Evolutionary conservation across 2,329 filamentous ascomycete species (phyloP), one percentile per base, ranked within the genome.

Genomic region (Colletotrichum tropicicola): DNA sequence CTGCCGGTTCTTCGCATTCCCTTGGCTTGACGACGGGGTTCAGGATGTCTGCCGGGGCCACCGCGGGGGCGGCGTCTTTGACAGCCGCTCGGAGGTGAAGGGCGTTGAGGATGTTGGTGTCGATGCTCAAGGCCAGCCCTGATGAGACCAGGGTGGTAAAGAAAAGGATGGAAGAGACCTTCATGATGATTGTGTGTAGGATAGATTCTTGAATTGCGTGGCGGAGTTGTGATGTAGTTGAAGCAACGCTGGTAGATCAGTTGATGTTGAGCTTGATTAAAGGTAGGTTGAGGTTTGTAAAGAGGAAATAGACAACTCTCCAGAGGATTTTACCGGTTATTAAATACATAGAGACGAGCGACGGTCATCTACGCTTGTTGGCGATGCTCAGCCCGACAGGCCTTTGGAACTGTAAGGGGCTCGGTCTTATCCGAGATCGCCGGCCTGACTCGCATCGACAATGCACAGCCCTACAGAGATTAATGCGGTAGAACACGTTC

Each of bases 1-100:
- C 57, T 5, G 48, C 48, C 7, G 57, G 57, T 39, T 60, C 57
- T 28, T 59, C 25, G 39, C 57, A 60, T 10, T 60, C 57, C 35
- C 48, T 52, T 7, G 57, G 39, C 1, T 21, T 39, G 17, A 60
- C 39, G 7, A 25, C 15, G 6, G 45, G 19, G 25, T 52, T 52
- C 23, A 52, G 6, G 8, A 52, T 37, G 25, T 59, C 56, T 32
- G 27, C 27, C 10, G 37, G 35, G 8, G 43, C 43, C 5, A 49
- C 23, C 4, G 35, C 47, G 25, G 35, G 27, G 1, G 39, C 27
- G 15, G n/a, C 35, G 27, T 30, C n/a, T 43, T 54, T 15, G 37
- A 30, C 28, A 6, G 0, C n/a, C 6, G 39, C n/a, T 17, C 37
- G 52, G 7, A 28, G 52, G 23, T 45, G 39, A 12, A 55, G 37